These are phyloP conservation scores for Coix lacrymajobi DNA, from an alignment of 176 grass and related monocot species.

Conservation along the genomic window DNA sequence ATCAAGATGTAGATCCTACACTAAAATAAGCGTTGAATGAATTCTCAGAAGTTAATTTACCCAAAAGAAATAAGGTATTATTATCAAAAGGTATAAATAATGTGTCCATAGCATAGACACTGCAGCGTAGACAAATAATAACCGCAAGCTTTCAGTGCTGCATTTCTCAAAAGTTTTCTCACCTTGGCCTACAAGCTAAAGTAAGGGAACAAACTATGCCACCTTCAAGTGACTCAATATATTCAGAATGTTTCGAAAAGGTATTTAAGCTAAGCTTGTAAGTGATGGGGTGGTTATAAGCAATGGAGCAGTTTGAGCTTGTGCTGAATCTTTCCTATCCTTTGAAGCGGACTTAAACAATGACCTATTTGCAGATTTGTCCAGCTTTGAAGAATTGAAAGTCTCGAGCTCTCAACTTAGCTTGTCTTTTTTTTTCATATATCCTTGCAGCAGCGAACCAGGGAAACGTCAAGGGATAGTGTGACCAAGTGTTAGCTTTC, in stretches of 20 bases:
- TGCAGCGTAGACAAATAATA: constrained; percentile 18
- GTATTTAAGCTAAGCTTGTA: constrained; percentile 43
- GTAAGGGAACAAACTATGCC: not conserved
- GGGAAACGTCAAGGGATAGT: not conserved
- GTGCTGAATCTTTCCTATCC: constrained; percentile 16
- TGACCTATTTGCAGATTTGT: constrained; percentile 14
- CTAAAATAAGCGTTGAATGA: not conserved
- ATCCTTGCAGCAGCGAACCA: constrained; percentile 50
- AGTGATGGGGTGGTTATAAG: constrained; percentile 22
- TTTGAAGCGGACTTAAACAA: constrained; percentile 54
- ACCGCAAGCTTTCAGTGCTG: constrained; percentile 46
- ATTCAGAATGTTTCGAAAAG: constrained; percentile 55
- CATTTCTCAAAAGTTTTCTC: constrained; percentile 53
- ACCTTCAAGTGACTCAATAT: constrained; percentile 78
- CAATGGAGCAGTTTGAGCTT: constrained; percentile 9
- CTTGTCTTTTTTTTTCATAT: constrained; percentile 66
- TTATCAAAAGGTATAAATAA: not conserved
- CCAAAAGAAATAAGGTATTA: not conserved
- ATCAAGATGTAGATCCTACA: constrained; percentile 74
- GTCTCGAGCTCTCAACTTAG: constrained; percentile 49
- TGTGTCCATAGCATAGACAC: not conserved
- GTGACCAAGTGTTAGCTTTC: too few species aligned
- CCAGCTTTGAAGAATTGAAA: constrained; percentile 37
- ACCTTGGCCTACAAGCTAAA: constrained; percentile 19
- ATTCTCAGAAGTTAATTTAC: not conserved